Base-by-base conservation (phyloP, 352 stramenopile genomes). In the Pythium pyrilobum region DNA sequence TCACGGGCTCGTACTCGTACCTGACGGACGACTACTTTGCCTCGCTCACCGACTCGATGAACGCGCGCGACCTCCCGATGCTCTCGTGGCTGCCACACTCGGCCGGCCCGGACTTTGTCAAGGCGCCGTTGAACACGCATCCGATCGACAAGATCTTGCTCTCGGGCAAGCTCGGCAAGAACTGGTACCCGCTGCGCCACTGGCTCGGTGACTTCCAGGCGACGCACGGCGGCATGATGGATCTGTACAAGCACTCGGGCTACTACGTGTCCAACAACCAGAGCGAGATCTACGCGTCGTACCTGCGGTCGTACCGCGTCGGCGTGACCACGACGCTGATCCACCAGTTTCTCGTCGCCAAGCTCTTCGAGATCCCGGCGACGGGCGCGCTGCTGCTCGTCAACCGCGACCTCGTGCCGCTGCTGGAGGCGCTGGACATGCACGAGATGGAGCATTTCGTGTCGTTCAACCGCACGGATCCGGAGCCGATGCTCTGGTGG, bases 311-410 rank as follows among this genome's bases (percentile, higher is more conserved):
- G 18, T 92, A 92, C 51, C 75, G 71, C n/a, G 76, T 77, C 0
- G 75, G 59, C 13, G 77, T 92, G 48, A 90, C 81, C 2, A 88
- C 77, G 21, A 89, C 79, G 23, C 62, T 85, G 50, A 76, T 87
- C 46, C 81, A 87, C 56, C 73, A 89, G 59, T 92, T 85, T 32
- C 60, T 92, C 13, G 77, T 90, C 29, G 73, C 81, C 25, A 88
- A 89, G 67, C 59, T 90, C 25, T 90, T 92, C 38, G 77, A 90
- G 69, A 92, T 92, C 61, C 75, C 81, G 15, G 72, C 79, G 6
- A 89, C 75, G 0, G 81, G 81, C 3, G 60, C 79, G 33, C 61
- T 92, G 18, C 42, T 92, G 21, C 66, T 79, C 13, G 62, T 92
- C 24, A 90, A 90, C 53, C 65, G 66, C 32, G 79, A 92, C 38